Evolutionary conservation across 164 flowering plant species (phyloP).

Genomic region (Piper longum): DNA sequence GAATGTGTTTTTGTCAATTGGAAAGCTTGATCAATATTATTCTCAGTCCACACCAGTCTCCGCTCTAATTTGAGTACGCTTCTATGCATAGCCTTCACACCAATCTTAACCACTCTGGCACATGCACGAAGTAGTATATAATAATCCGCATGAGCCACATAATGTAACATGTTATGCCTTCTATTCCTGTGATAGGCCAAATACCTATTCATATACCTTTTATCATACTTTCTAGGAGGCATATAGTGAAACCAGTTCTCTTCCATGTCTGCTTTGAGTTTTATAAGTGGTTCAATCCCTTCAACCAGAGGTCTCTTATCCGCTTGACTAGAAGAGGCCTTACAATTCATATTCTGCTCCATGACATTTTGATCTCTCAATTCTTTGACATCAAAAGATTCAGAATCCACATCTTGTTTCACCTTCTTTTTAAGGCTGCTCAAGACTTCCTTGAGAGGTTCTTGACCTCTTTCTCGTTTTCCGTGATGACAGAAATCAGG

Average conservation of each 20-base stretch:
- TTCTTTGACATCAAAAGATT: neutral
- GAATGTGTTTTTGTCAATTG: neutral
- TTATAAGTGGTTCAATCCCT: conserved; percentile 28
- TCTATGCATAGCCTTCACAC: conserved; percentile 46
- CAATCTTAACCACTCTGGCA: conserved; percentile 56
- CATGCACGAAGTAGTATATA: conserved; percentile 75
- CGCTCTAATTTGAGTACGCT: conserved; percentile 54
- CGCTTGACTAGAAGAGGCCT: conserved; percentile 1
- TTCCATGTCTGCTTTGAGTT: conserved; percentile 60
- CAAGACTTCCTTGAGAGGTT: neutral
- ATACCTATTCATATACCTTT: conserved; percentile 32
- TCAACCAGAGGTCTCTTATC: conserved; percentile 2
- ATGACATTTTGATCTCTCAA: neutral
- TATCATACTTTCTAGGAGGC: conserved; percentile 38
- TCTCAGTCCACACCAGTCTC: conserved; percentile 52
- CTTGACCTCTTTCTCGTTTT: neutral
- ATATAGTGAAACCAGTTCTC: conserved; percentile 52
- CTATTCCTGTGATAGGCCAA: conserved; percentile 44
- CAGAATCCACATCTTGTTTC: neutral
- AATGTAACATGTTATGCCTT: conserved; percentile 28
- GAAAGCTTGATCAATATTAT: neutral
- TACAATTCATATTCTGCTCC: too few relatives aligned
- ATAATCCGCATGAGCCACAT: conserved; percentile 80
- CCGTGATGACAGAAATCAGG: neutral
- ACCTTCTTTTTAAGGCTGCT: neutral